A percentile compares a stretch with the other conserved stretches of the same genome.
Evolutionary conservation across 2,329 filamentous ascomycete genomes (phyloP).

Genomic region (Chaetomium globosum): DNA sequence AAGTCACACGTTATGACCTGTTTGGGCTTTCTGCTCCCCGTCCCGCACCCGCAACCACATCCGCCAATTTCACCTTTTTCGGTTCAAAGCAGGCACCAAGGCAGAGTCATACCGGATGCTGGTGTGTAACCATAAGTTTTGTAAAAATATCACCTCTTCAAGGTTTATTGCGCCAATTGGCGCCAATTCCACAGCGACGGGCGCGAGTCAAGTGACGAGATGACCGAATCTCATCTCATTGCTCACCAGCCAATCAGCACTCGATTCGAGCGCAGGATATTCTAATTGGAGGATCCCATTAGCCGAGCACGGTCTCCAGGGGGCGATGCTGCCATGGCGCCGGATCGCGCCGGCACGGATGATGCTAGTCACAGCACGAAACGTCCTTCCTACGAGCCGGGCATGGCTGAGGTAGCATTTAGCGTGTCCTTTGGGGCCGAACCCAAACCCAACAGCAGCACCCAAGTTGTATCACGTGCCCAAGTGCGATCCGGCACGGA

Average conservation of each 20-base stretch:
- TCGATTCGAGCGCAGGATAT: background rate
- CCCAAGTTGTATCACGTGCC: background rate
- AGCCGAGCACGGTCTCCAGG: background rate
- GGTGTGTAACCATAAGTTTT: background rate
- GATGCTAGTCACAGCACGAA: background rate
- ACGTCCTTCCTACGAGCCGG: background rate
- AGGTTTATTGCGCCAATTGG: background rate
- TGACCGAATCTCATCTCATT: background rate
- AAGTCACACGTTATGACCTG: background rate
- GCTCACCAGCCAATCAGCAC: background rate
- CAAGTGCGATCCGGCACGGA: background rate
- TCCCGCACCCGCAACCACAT: background rate
- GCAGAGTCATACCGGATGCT: background rate
- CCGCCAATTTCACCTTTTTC: background rate
- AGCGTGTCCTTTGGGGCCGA: conserved; percentile 5
- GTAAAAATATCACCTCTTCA: background rate
- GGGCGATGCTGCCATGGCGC: conserved; percentile 7
- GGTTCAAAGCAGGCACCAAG: background rate
- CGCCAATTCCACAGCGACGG: background rate
- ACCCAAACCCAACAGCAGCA: conserved; percentile 1
- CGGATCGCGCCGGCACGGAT: conserved; percentile 1
- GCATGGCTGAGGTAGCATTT: conserved; percentile 6
- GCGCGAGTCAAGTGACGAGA: background rate
- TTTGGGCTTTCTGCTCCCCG: background rate
- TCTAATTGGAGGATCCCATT: background rate